Percentiles rank a stretch among this genome's conserved stretches.
Evolutionary conservation across 202 grass and related monocot species (phyloP).

Genomic region (Saccharum hybrid): DNA sequence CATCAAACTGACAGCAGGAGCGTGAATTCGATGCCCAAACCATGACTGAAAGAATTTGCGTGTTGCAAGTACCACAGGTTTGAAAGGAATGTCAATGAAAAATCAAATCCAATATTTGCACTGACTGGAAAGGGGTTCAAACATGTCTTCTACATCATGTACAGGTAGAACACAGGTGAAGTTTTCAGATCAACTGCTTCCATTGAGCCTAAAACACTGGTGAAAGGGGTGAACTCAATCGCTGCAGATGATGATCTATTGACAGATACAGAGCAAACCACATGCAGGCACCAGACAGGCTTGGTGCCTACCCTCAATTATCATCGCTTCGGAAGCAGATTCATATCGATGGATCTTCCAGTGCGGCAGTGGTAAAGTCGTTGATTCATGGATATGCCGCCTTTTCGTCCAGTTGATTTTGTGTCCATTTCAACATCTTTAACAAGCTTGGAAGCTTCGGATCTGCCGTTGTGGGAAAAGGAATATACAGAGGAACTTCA

Average conservation of each 20-base stretch:
- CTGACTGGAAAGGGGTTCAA: conserved; percentile 30
- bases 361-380: conserved; percentile 62
- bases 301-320: conserved; percentile 18
- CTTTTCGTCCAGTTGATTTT: conserved; percentile 90
- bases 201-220: conserved; percentile 33
- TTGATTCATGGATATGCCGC: conserved; percentile 79
- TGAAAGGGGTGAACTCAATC: conserved; percentile 24
- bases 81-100: background rate
- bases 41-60: background rate
- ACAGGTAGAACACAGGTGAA: conserved; percentile 42
- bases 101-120: conserved; percentile 50
- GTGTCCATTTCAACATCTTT: conserved; percentile 93
- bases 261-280: conserved; percentile 20
- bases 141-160: conserved; percentile 47
- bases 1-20: background rate
- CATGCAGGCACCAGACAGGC: conserved; percentile 7
- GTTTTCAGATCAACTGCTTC: conserved; percentile 18
- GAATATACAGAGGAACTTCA: background rate
- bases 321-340: conserved; percentile 35
- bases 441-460: conserved; percentile 93
- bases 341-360: conserved; percentile 82
- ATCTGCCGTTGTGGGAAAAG: conserved; percentile 53
- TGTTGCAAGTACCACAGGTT: background rate
- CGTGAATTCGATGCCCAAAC: background rate
- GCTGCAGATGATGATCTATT: conserved; percentile 8